Evolutionary conservation across 176 grass and related monocot species (phyloP).

Genomic region (Zoysia japonica): DNA sequence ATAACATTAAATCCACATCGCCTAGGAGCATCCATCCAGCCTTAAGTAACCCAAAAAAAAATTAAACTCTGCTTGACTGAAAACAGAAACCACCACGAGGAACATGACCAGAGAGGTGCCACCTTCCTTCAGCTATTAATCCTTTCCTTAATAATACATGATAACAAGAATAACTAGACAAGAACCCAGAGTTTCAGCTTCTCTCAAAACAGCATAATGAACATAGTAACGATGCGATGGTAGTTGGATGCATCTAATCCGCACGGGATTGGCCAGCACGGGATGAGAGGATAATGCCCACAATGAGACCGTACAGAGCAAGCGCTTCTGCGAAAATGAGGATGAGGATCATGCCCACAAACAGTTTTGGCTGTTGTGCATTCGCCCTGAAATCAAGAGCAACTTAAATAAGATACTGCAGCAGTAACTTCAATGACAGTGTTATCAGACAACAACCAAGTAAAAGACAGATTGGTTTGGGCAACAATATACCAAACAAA

Average conservation of each 20-base stretch:
- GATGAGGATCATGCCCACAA: conserved; percentile 86
- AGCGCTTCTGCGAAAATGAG: conserved; percentile 82
- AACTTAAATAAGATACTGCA: not conserved
- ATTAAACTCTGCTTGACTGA: conserved; percentile 31
- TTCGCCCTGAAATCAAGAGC: conserved; percentile 54
- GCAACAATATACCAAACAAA: not conserved
- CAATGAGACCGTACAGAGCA: conserved; percentile 73
- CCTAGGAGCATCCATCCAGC: conserved; percentile 45
- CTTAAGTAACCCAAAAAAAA: conserved; percentile 39
- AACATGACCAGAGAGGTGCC: conserved; percentile 43
- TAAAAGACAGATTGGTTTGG: not conserved
- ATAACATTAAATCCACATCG: conserved; percentile 36
- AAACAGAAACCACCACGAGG: conserved; percentile 27
- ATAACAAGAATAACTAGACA: conserved; percentile 49
- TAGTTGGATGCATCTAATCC: conserved; percentile 37
- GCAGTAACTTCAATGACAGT: not conserved
- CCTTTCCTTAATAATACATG: conserved; percentile 37
- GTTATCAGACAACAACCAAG: not conserved
- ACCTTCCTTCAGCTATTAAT: conserved; percentile 43
- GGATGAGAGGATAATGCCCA: conserved; percentile 82
- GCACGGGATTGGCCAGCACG: conserved; percentile 77
- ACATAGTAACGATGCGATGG: conserved; percentile 3
- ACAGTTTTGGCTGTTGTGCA: conserved; percentile 76
- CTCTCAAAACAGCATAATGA: conserved; percentile 43
- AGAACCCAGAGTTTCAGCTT: conserved; percentile 34